These are phyloP conservation scores for Pseudoturritis turrita DNA, from an alignment of 345 rosid genomes.

Conservation along the genomic window DNA sequence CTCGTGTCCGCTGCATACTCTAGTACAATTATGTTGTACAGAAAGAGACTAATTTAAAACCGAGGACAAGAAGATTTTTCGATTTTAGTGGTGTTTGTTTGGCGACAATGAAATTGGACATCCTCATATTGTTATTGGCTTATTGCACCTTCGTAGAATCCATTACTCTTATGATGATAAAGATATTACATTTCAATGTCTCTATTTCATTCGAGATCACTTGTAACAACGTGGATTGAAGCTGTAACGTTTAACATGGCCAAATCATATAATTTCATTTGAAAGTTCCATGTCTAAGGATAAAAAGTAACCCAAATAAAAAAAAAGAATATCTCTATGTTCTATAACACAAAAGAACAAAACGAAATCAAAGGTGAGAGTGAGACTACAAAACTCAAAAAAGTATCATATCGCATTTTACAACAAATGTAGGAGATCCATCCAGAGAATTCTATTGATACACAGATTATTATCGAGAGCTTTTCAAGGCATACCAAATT, in stretches of 20 bases:
- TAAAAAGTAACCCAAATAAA: background rate
- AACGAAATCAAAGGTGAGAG: background rate
- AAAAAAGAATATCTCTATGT: background rate
- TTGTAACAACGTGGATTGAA: background rate
- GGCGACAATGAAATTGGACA: no score
- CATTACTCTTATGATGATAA: background rate
- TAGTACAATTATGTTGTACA: no score
- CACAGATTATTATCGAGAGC: background rate
- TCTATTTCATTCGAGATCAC: background rate
- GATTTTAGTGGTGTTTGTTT: no score
- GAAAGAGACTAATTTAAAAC: no score
- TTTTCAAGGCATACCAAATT: constrained; percentile 43
- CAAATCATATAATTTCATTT: background rate
- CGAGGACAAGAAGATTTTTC: no score
- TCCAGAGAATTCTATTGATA: constrained; percentile 6
- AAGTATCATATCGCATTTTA: constrained; percentile 8
- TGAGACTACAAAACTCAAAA: constrained; percentile 17
- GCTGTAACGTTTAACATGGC: background rate
- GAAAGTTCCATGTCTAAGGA: background rate
- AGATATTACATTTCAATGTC: background rate
- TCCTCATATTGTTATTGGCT: background rate
- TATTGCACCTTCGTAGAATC: background rate
- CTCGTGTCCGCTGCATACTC: no score
- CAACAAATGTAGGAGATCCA: constrained; percentile 17
- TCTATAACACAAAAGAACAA: background rate